phyloP scores from a whole-genome alignment of 2,329 filamentous ascomycete genomes.

The Incumbomyces delicatus region DNA sequence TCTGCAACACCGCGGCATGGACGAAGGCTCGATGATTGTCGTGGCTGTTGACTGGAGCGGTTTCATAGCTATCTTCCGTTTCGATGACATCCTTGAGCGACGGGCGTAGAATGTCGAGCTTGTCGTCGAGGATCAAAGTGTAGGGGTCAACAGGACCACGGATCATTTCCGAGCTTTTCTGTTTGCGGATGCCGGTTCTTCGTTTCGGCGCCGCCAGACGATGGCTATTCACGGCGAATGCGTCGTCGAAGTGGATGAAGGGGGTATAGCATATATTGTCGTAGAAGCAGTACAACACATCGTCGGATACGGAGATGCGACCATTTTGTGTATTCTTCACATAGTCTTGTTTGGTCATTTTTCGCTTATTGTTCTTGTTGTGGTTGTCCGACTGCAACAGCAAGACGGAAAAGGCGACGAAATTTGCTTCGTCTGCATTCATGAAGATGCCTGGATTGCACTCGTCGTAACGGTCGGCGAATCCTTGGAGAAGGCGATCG shows the following conservation, averaged over 20 bases:
- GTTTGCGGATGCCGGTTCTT: conserved; percentile 61
- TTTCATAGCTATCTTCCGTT: conserved; percentile 83
- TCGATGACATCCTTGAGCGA: conserved; percentile 86
- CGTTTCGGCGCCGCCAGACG: conserved; percentile 61
- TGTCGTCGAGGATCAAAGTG: conserved; percentile 82
- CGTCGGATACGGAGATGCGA: conserved; percentile 65
- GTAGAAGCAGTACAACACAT: conserved; percentile 91
- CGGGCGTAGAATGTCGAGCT: conserved; percentile 71
- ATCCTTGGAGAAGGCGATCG: conserved; percentile 84
- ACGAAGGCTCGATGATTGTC: conserved; percentile 83
- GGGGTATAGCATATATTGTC: conserved; percentile 98
- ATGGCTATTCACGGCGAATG: conserved; percentile 68
- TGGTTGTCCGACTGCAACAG: conserved; percentile 98
- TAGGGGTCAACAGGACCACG: conserved; percentile 94
- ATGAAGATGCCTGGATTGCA: conserved; percentile 91
- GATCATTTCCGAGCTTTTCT: conserved; percentile 52
- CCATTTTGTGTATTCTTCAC: conserved; percentile 89
- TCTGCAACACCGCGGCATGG: conserved; percentile 83
- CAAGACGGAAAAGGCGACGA: conserved; percentile 91
- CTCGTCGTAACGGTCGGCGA: conserved; percentile 93
- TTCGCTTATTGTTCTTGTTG: conserved; percentile 99
- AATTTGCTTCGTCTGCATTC: conserved; percentile 75
- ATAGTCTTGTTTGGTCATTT: conserved; percentile 95
- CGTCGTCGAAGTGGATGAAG: conserved; percentile 95
- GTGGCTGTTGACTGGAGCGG: conserved; percentile 69